A percentile compares a stretch with the other conserved stretches of the same genome.
phyloP scores from a whole-genome alignment of 2,329 filamentous ascomycete species.

The Herpotrichia juniperi region DNA sequence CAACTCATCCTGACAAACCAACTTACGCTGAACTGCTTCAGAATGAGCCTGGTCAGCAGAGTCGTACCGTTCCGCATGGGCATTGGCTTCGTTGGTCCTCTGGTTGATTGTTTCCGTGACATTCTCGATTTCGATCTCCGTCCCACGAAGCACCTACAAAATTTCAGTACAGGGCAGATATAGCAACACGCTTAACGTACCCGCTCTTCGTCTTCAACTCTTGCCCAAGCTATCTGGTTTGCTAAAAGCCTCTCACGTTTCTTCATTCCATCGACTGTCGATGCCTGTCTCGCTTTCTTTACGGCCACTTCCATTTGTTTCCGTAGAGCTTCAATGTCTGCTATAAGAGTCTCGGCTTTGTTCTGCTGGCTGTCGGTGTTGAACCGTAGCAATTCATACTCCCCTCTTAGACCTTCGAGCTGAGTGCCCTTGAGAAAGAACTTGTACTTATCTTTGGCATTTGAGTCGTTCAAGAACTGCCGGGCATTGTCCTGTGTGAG shows the following conservation, averaged over 20 bases:
- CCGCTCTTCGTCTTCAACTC: slow-evolving; percentile 78
- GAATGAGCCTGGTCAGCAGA: slow-evolving; percentile 49
- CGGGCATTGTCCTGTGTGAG: slow-evolving; percentile 94
- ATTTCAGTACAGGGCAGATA: neutral
- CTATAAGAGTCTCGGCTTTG: slow-evolving; percentile 65
- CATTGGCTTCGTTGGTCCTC: slow-evolving; percentile 52
- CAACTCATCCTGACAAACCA: slow-evolving; percentile 43
- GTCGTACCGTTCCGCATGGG: slow-evolving; percentile 50
- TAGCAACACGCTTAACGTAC: slow-evolving; percentile 4
- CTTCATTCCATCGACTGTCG: slow-evolving; percentile 70
- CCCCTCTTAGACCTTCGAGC: slow-evolving; percentile 86
- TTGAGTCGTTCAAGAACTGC: slow-evolving; percentile 87
- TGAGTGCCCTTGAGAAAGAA: slow-evolving; percentile 96
- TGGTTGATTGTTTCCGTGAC: slow-evolving; percentile 57
- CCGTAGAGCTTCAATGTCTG: slow-evolving; percentile 68
- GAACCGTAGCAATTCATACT: slow-evolving; percentile 85
- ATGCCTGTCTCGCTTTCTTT: slow-evolving; percentile 67
- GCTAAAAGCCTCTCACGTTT: slow-evolving; percentile 64
- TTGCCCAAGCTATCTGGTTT: slow-evolving; percentile 81
- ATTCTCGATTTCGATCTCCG: slow-evolving; percentile 32
- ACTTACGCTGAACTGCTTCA: slow-evolving; percentile 42
- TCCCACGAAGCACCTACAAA: slow-evolving; percentile 27
- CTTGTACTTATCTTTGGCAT: slow-evolving; percentile 85
- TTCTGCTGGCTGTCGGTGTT: slow-evolving; percentile 74
- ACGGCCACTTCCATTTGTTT: slow-evolving; percentile 66